These are phyloP conservation scores for Westerdykella sp. DNA, from an alignment of 2,329 filamentous ascomycete species.

Conservation along the genomic window DNA sequence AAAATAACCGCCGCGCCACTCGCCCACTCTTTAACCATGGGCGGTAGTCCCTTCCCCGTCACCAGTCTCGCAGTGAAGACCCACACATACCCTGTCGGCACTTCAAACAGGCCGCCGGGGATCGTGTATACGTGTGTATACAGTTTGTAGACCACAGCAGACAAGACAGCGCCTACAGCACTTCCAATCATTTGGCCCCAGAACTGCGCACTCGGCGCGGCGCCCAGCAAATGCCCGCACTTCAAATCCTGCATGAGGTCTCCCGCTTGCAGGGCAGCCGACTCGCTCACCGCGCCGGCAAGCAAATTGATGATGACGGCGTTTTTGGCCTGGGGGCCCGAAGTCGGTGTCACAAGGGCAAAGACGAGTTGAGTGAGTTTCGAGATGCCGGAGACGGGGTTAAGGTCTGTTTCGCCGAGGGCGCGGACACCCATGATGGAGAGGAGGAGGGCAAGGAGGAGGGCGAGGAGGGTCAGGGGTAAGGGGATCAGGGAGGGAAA, in stretches of 20 bases:
- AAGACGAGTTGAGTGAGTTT: conserved; percentile 96
- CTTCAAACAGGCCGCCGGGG: conserved; percentile 83
- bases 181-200: conserved; percentile 93
- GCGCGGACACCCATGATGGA: conserved; percentile 61
- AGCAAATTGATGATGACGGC: conserved; percentile 94
- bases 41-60: conserved; percentile 79
- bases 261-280: conserved; percentile 85
- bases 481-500: conserved; percentile 80
- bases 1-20: conserved; percentile 69
- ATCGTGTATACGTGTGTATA: conserved; percentile 88
- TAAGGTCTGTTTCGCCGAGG: conserved; percentile 79
- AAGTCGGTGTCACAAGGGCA: conserved; percentile 71
- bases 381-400: conserved; percentile 92
- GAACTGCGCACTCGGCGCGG: conserved; percentile 90
- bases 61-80: conserved; percentile 92
- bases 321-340: conserved; percentile 54
- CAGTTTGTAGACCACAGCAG: conserved; percentile 78
- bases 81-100: conserved; percentile 94
- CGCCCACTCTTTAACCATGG: conserved; percentile 77
- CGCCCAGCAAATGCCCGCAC: conserved; percentile 86
- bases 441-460: conserved; percentile 66
- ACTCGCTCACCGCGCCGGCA: conserved; percentile 80
- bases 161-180: conserved; percentile 76
- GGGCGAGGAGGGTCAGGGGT: conserved; percentile 74
- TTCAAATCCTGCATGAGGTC: conserved; percentile 97